phyloP scores from a whole-genome alignment of 139 green algal species.

The Tetradesmus obliquus region DNA sequence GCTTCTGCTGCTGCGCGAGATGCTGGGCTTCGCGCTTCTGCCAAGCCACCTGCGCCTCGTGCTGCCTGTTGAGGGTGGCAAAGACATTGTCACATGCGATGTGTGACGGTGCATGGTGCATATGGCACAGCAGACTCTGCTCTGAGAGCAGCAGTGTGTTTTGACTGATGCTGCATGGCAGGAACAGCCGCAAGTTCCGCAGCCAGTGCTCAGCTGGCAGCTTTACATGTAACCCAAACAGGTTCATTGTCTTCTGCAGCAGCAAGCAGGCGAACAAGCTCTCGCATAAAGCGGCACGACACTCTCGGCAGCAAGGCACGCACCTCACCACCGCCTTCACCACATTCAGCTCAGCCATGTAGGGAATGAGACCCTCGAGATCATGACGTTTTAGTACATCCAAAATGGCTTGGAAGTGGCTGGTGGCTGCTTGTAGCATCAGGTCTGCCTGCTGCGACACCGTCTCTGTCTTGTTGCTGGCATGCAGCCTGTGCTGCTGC shows the following conservation, averaged over 20 bases:
- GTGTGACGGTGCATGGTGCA: background rate
- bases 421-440: background rate
- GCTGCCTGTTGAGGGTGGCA: slow-evolving; percentile 8
- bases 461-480: background rate
- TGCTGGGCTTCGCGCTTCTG: background rate
- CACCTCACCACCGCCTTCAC: slow-evolving; percentile 40
- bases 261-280: background rate
- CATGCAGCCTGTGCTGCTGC: background rate
- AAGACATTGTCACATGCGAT: background rate
- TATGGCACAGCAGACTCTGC: background rate
- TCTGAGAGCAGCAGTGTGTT: too few species aligned
- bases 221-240: background rate
- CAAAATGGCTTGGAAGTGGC: background rate
- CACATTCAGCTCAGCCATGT: slow-evolving; percentile 31
- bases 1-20: background rate
- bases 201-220: background rate
- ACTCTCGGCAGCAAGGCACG: background rate
- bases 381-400: slow-evolving; percentile 7
- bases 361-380: background rate
- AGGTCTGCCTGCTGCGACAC: background rate
- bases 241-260: background rate
- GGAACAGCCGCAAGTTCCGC: background rate
- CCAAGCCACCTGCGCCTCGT: slow-evolving; percentile 9
- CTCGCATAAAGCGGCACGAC: background rate
- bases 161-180: background rate